Evolutionary conservation across 441 rosid species (phyloP).

Genomic region (Pelargonium fulgidum): DNA sequence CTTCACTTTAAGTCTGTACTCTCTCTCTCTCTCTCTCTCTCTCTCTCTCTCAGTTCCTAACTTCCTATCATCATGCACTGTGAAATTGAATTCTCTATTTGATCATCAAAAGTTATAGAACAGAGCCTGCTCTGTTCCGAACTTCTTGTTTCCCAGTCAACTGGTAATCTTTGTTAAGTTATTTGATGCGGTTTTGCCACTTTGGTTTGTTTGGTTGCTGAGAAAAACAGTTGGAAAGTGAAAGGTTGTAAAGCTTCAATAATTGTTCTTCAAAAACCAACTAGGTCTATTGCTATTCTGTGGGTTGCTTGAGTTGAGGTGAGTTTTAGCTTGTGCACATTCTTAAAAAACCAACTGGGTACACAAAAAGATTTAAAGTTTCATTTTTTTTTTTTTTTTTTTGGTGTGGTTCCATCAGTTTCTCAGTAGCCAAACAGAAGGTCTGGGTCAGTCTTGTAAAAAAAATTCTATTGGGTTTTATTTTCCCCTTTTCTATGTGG

Average conservation of each 20-base stretch:
- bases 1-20: no score
- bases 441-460: background rate
- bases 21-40: background rate
- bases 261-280: background rate
- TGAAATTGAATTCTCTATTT: background rate
- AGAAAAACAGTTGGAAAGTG: background rate
- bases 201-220: constrained; percentile 2
- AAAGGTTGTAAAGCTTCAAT: background rate
- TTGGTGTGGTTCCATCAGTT: background rate
- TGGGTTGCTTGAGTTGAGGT: background rate
- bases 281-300: background rate
- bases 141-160: background rate
- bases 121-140: background rate
- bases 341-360: background rate
- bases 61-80: background rate
- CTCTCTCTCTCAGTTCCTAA: background rate
- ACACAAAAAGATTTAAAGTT: background rate
- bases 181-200: background rate
- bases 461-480: background rate
- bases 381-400: background rate
- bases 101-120: background rate
- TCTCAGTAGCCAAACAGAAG: background rate
- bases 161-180: background rate
- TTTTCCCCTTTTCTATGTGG: background rate
- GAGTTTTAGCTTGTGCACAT: background rate